Base-by-base conservation (phyloP, 2,329 filamentous ascomycete species). In the Fusarium sp. region DNA sequence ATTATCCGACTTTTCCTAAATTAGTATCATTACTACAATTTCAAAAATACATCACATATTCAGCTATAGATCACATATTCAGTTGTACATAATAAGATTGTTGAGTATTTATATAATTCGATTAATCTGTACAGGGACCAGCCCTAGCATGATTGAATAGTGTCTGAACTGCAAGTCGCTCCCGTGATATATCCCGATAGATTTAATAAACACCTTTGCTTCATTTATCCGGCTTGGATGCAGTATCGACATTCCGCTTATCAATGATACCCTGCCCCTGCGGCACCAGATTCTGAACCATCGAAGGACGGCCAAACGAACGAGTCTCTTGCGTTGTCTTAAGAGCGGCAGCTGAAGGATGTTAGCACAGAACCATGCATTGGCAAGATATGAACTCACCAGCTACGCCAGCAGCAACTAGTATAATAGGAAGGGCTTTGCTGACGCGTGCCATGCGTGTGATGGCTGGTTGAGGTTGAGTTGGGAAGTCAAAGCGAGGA, bases 401-500 rank as follows among this genome's bases (percentile, higher is more conserved):
- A 28, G 66, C 56, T 33, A 66, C 28, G 35, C 65, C 45, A 6
- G 56, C 65, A 48, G 49, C 50, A 7, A 66, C 19, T 8, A 68
- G 20, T 11, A 68, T 61, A 5, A 62, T 19, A 6, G 66, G 65
- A 26, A 68, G 65, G 7, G 44, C 65, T 24, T 69, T 68, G 28
- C 44, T 44, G 40, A 66, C 14, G 40, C 66, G 66, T 7, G 66
- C 65, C 66, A 68, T 66, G 22, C 65, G 66, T 9, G 66, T 58
- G 24, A 66, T 28, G 35, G 61, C 48, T 19, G 61, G 52, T 22
- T 32, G 51, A 32, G 64, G 58, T 26, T 52, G 61, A 2, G 62
- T 15, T 0, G 67, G 67, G 15, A 70, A 70, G n/a, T 70, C 67
- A 20, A 70, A 70, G 41, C 54, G 67, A 58, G 67, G 67, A 24